phyloP scores from a whole-genome alignment of 306 rosid species.

The Morella rubra region DNA sequence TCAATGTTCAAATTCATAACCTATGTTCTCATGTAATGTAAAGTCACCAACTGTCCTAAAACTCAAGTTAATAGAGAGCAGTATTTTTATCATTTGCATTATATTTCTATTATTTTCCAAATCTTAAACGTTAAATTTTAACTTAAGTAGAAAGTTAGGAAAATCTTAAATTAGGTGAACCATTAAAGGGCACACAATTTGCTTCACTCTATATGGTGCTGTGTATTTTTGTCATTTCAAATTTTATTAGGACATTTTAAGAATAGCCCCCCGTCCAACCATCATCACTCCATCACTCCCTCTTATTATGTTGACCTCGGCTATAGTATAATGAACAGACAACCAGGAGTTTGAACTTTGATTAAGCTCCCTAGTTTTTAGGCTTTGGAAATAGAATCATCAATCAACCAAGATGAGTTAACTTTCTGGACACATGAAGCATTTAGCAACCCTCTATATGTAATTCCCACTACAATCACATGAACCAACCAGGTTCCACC shows the following conservation, averaged over 20 bases:
- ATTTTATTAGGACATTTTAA: not conserved
- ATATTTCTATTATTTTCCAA: too few relatives aligned
- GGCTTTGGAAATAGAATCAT: not conserved
- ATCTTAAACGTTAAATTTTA: not conserved
- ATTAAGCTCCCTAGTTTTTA: not conserved
- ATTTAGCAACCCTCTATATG: not conserved
- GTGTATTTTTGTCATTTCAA: not conserved
- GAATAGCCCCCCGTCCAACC: not conserved
- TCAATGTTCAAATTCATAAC: too few relatives aligned
- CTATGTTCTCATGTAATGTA: too few relatives aligned
- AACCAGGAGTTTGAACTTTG: not conserved
- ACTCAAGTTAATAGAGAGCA: too few relatives aligned
- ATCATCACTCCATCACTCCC: not conserved
- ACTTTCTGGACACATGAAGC: not conserved
- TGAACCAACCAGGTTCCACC: too few relatives aligned
- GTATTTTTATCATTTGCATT: too few relatives aligned
- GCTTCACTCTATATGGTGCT: not conserved
- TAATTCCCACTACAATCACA: too few relatives aligned
- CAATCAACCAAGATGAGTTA: not conserved
- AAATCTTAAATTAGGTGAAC: not conserved
- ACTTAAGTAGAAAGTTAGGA: not conserved
- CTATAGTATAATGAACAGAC: not conserved
- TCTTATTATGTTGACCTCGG: not conserved
- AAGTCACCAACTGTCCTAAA: too few relatives aligned
- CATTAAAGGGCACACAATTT: not conserved